phyloP scores from a whole-genome alignment of 371 early-diverging fungal species.

The Rhizomucor pusillus region DNA sequence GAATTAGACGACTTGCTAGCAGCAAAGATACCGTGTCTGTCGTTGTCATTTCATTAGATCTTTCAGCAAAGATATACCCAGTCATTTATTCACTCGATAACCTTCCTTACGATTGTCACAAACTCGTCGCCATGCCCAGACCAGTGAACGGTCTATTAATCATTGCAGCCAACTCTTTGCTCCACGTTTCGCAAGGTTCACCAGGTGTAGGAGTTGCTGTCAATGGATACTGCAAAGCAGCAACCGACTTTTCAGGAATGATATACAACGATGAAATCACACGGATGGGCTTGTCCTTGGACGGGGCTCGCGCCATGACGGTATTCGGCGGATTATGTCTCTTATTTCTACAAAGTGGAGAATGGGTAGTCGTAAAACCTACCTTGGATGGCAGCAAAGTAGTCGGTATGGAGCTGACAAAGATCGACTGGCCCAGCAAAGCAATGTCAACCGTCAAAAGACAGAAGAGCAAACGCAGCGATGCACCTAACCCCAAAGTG shows the following conservation, averaged over 20 bases:
- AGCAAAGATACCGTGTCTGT: constrained; percentile 78
- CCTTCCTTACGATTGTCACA: constrained; percentile 81
- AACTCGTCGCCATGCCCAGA: constrained; percentile 73
- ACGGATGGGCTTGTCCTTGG: constrained; percentile 41
- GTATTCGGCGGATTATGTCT: constrained; percentile 53
- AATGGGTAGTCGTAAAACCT: constrained; percentile 69
- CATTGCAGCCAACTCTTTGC: constrained; percentile 73
- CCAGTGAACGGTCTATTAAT: constrained; percentile 90
- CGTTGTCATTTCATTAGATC: constrained; percentile 85
- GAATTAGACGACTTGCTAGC: constrained; percentile 58
- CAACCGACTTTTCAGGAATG: constrained; percentile 54
- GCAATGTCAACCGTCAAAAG: constrained; percentile 3
- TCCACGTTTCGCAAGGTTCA: constrained; percentile 87
- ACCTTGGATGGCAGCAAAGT: constrained; percentile 64
- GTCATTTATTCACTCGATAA: constrained; percentile 75
- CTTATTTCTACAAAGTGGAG: constrained; percentile 64
- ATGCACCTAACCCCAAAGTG: background rate
- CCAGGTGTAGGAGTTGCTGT: constrained; percentile 74
- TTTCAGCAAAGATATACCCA: constrained; percentile 70
- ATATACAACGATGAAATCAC: constrained; percentile 31
- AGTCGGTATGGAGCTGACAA: constrained; percentile 40
- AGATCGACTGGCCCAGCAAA: constrained; percentile 16
- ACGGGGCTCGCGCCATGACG: constrained; percentile 54
- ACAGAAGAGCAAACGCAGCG: too few relatives aligned
- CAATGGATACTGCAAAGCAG: constrained; percentile 60